Base-by-base conservation (phyloP, 23 red algal genomes). In the Gracilaria vermiculophylla region DNA sequence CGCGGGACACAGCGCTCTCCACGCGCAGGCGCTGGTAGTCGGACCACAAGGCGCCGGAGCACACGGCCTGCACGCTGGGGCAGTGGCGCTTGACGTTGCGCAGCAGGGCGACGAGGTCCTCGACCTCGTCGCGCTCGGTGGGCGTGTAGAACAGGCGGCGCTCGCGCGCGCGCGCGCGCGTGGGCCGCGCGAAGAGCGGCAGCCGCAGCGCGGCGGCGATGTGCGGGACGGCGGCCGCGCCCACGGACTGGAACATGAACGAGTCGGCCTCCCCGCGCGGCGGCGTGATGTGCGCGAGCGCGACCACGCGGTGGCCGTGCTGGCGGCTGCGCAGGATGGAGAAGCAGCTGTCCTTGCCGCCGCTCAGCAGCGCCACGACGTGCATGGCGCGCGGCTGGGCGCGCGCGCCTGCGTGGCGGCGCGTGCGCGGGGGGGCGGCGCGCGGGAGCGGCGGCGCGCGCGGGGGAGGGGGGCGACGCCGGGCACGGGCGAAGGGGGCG, bases 21-120 rank as follows among this genome's bases (percentile, higher is more conserved):
- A 99, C 89, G 14, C 97, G 83, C 31, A 94, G 70, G 7, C 97
- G 92, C 71, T 99, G 97, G 65, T 99, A 99, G 53, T 99, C 90
- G 29, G 97, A 99, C 81, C 92, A 90, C 19, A 99, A 76, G 20
- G 97, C 97, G 15, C 97, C 97, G 53, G 81, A 50, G 28, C 84
- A 83, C 25, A 99, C 87, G 21, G 80, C 97, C 35, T 92, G 77
- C 17, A 95, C 50, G 5, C 45, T 49, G 20, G 89, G 83, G 21
- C 61, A 53, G 8, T 49, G 50, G 34, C 52, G 41, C 69, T 91
- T 80, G 10, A 95, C 90, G 36, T 33, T 64, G 19, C 23, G 58
- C 29, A 95, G 34, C 53, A 99, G 90, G 35, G 73, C 45, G 3
- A 76, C 55, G 33, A 99, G 83, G 42, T 93, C 92, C 51, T 99